Evolutionary conservation across 2,329 filamentous ascomycete species (phyloP).

Genomic region (Trichoderma guizhouense): DNA sequence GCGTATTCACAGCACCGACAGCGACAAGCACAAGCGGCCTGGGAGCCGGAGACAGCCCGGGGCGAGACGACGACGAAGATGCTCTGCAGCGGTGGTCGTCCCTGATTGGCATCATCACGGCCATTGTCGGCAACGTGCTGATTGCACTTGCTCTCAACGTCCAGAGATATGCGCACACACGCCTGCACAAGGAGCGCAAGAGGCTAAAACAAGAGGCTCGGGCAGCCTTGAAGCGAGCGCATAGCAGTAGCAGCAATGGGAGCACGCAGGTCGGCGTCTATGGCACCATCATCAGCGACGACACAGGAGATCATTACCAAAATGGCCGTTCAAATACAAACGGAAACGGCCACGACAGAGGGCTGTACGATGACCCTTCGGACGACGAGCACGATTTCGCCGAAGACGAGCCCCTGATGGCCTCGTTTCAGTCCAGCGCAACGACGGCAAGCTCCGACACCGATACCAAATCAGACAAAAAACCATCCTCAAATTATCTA

Average conservation of each 20-base stretch:
- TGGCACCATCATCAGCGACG: slow-evolving; percentile 31
- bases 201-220: slow-evolving; percentile 54
- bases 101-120: slow-evolving; percentile 89
- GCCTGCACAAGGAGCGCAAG: slow-evolving; percentile 68
- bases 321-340: slow-evolving; percentile 22
- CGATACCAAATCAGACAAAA: slow-evolving; percentile 30
- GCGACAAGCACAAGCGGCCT: neutral
- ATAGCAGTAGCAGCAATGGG: slow-evolving; percentile 21
- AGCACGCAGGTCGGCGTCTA: slow-evolving; percentile 32
- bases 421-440: slow-evolving; percentile 44
- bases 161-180: slow-evolving; percentile 90
- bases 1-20: slow-evolving; percentile 6
- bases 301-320: slow-evolving; percentile 15
- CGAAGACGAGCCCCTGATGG: slow-evolving; percentile 52
- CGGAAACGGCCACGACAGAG: slow-evolving; percentile 18
- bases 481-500: slow-evolving; percentile 68
- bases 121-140: slow-evolving; percentile 86
- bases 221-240: slow-evolving; percentile 48
- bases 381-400: slow-evolving; percentile 28
- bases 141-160: slow-evolving; percentile 96
- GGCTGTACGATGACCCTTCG: slow-evolving; percentile 4
- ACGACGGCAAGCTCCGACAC: slow-evolving; percentile 26
- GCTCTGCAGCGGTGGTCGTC: slow-evolving; percentile 76
- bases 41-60: slow-evolving; percentile 18
- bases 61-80: slow-evolving; percentile 37